Conservation (phyloP, 257 asterid species). For the Striga asiatica region DNA sequence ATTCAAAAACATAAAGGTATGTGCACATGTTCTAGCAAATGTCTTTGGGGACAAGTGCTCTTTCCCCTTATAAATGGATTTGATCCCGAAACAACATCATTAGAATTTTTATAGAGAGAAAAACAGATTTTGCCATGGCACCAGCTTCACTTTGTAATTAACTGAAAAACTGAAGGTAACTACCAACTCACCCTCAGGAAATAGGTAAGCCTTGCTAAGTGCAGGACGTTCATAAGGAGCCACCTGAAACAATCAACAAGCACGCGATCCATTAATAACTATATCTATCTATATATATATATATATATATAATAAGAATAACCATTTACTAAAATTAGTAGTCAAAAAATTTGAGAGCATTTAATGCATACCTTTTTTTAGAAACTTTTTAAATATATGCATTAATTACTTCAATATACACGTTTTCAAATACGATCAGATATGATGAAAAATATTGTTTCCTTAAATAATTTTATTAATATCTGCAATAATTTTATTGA, state of each 20-base stretch:
- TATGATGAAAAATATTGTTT: too few relatives aligned
- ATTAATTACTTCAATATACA: too few relatives aligned
- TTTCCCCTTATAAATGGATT: background rate
- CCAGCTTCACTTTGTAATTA: background rate
- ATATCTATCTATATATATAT: too few relatives aligned
- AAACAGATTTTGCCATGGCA: background rate
- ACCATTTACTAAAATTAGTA: too few relatives aligned
- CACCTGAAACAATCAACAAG: constrained; percentile 50
- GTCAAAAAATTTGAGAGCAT: too few relatives aligned
- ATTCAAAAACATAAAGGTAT: background rate
- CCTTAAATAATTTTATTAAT: too few relatives aligned
- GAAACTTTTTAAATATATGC: too few relatives aligned
- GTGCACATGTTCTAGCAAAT: background rate
- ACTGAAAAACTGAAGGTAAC: constrained; percentile 3
- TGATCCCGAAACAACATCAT: background rate
- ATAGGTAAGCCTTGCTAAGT: constrained; percentile 86
- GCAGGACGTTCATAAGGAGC: constrained; percentile 99
- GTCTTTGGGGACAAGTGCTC: too few relatives aligned
- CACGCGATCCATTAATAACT: constrained; percentile 1
- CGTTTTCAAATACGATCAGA: too few relatives aligned
- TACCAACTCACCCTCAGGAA: constrained; percentile 75
- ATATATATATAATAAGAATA: too few relatives aligned
- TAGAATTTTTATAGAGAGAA: background rate
- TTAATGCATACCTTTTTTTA: too few relatives aligned
- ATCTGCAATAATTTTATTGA: too few relatives aligned